phyloP scores from a whole-genome alignment of 1,139 yeast species.

The Eremothecium gossypii region DNA sequence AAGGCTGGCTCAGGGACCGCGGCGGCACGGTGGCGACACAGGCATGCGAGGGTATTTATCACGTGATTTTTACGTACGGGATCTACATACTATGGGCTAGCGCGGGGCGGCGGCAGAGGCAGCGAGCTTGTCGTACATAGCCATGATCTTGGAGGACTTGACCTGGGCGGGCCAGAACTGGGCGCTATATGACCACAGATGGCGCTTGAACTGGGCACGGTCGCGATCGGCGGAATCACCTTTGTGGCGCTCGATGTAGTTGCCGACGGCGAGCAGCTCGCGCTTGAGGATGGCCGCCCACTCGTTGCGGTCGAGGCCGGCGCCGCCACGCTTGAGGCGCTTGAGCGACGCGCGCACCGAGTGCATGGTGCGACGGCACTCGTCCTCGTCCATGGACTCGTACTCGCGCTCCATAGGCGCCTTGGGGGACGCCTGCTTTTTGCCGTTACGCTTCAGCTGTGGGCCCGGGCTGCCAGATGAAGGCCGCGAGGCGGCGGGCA shows the following conservation, averaged over 20 bases:
- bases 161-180: conserved; percentile 91
- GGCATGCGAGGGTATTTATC: neutral
- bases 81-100: no score
- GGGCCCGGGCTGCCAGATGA: conserved; percentile 7
- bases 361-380: conserved; percentile 54
- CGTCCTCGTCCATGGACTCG: conserved; percentile 72
- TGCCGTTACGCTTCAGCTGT: conserved; percentile 15
- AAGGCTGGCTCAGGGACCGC: neutral
- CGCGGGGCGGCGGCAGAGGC: conserved; percentile 8
- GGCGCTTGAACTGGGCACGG: conserved; percentile 36
- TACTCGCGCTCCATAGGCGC: conserved; percentile 43
- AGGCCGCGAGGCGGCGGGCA: conserved; percentile 7
- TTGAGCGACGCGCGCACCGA: conserved; percentile 70
- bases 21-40: neutral
- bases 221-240: conserved; percentile 10
- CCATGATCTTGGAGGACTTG: conserved; percentile 68
- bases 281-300: conserved; percentile 71
- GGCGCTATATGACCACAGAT: conserved; percentile 86
- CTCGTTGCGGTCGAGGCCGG: conserved; percentile 73
- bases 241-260: conserved; percentile 28
- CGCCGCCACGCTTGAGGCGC: conserved; percentile 67
- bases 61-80: neutral
- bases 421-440: conserved; percentile 7
- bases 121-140: conserved; percentile 68
- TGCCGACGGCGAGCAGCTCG: conserved; percentile 75